Base-by-base conservation (phyloP, 2,329 filamentous ascomycete species). In the Plectosphaerella plurivora region DNA sequence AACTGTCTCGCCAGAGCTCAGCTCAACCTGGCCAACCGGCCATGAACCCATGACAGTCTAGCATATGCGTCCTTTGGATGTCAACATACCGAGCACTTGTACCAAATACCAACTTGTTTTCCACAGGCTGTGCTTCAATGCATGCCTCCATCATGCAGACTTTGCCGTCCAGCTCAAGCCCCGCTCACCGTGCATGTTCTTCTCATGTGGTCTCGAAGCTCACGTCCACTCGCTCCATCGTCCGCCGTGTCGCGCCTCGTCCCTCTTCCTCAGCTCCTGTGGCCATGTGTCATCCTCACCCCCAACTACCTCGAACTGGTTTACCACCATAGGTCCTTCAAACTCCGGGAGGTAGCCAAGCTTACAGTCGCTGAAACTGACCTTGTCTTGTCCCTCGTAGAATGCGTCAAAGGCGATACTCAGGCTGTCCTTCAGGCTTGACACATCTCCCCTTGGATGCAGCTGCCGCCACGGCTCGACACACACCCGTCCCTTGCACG, bases 381-480 rank as follows among this genome's bases (percentile, higher is more conserved):
- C 77, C 39, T 71, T 70, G 3, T 68, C 67, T 65, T 77, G 75
- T 22, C 22, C 22, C 35, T 64, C 64, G 50, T 84, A 86, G 55
- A 84, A 84, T 0, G 47, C 55, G 57, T 86, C 80, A 44, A 74
- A 84, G 1, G 60, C 60, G 0, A 59, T 16, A 3, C 67, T 50
- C 51, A 86, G 65, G 0, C 82, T 82, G 50, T 82, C 77, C 1
- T 63, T 61, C 2, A 87, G 65, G 22, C 63, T 79, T 22, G 63
- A 62, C 1, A 86, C 82, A 25, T 73, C 61, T 1, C 77, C 78
- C 1, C 65, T 65, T 0, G 82, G 81, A 57, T 85, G 81, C 3
- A 86, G 65, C 2, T 72, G 70, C 15, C 68, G 67, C 83, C 83
- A 86, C 0, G 83, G 83, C 22, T 75, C 65, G 5, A 74, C 67